Percentiles rank a stretch among this genome's conserved stretches.
These are phyloP conservation scores for Prinsepia uniflora DNA, from an alignment of 306 rosid genomes.

Conservation along the genomic window DNA sequence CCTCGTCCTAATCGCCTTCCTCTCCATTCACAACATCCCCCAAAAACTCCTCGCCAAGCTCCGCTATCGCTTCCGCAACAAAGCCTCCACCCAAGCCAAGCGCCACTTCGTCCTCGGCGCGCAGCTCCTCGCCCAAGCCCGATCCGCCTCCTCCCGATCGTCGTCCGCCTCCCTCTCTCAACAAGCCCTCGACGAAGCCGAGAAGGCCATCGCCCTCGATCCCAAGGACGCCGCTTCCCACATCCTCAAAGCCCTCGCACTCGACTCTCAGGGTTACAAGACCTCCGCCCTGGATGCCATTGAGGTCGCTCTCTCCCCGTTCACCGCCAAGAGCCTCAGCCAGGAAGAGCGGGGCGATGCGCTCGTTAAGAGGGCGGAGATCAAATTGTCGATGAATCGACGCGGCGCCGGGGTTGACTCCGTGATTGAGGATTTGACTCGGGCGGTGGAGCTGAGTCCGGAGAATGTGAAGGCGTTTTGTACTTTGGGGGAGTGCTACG, in stretches of 20 bases:
- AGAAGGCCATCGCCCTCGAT: conserved; percentile 58
- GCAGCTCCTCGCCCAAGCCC: conserved; percentile 64
- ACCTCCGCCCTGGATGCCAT: conserved; percentile 76
- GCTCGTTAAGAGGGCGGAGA: conserved; percentile 68
- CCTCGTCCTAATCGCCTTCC: conserved; percentile 39
- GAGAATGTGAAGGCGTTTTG: conserved; percentile 52
- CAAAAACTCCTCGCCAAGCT: conserved; percentile 35
- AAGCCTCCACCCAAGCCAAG: conserved; percentile 50
- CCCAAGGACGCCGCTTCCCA: conserved; percentile 85
- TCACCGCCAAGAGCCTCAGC: conserved; percentile 49
- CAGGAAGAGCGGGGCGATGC: conserved; percentile 69
- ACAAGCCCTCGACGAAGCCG: conserved; percentile 60
- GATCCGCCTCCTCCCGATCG: conserved; percentile 43
- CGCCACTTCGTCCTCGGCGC: conserved; percentile 80
- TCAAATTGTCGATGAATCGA: conserved; percentile 47
- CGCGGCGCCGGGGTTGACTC: conserved; percentile 47
- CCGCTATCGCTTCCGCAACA: conserved; percentile 20
- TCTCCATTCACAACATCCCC: conserved; percentile 60
- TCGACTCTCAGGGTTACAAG: conserved; percentile 68
- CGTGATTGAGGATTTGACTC: conserved; percentile 54
- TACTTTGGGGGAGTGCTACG: conserved; percentile 70
- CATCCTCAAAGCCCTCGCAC: conserved; percentile 67
- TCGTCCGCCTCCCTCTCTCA: conserved; percentile 28
- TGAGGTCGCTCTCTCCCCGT: conserved; percentile 73
- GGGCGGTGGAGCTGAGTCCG: conserved; percentile 51